Evolutionary conservation across 805 yeast genomes (phyloP), one percentile per base, ranked within the genome.

Genomic region (Priceomyces medius): DNA sequence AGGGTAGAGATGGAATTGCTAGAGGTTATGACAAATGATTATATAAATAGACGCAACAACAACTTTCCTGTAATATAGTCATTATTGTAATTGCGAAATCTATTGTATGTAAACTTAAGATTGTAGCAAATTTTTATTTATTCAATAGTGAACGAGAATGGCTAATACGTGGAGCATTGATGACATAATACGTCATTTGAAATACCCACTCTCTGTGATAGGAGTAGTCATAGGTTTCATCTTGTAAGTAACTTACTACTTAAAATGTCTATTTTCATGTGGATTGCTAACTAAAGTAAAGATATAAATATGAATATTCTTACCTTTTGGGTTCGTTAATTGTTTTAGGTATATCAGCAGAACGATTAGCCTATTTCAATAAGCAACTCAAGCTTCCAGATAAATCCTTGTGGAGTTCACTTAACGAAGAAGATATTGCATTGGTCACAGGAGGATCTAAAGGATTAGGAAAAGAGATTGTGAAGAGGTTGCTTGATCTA

Each of bases 1-100:
- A 83, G 48, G 99, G 99, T 1, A 71, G 83, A 35, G 71, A 77
- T 2, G 99, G 99, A 29, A 79, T 91, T 42, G 99, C 99, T 2
- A 73, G 98, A 50, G 95, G 93, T 2, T 93, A 91, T 54, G 76
- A 71, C 29, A 26, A 26, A 26, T 26, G n/a, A 26, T 12, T 26
- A 26, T 5, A n/a, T 26, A 23, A 23, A 8, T 23, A n/a, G n/a
- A n/a, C n/a, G n/a, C n/a, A n/a, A n/a, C n/a, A n/a, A n/a, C n/a
- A n/a, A 7, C 29, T 5, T 26, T 9, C 5, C 14, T 10, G 29
- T 26, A 26, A 10, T 12, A 12, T 6, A 12, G n/a, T 26, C 9
- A 12, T 10, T 26, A 26, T 26, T 26, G 14, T 26, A 12, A 26
- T 14, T 26, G 29, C 29, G 29, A 26, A 26, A n/a, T 8, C n/a